These are phyloP conservation scores for Cystoderma amianthinum DNA, from an alignment of 768 basidiomycete species.

Conservation along the genomic window DNA sequence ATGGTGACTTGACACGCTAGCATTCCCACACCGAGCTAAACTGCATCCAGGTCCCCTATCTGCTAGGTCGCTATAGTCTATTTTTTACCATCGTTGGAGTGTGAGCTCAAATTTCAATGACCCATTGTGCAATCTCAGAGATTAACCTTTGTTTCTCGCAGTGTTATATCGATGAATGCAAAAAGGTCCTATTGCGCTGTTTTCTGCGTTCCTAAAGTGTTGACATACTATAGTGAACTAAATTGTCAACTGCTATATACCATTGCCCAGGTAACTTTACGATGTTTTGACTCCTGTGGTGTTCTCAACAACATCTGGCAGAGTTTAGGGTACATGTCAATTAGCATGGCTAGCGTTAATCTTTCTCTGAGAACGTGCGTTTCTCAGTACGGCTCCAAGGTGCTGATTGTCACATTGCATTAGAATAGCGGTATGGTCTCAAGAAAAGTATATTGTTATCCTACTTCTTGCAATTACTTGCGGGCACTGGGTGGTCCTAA, in stretches of 20 bases:
- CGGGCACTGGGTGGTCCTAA: conserved; percentile 65
- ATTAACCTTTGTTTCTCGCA: conserved; percentile 15
- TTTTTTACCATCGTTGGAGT: conserved; percentile 64
- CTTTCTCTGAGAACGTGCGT: conserved; percentile 62
- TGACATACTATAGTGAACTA: conserved; percentile 27
- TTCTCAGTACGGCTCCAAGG: neutral
- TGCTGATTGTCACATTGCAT: neutral
- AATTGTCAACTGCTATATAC: conserved; percentile 67
- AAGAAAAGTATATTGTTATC: conserved; percentile 42
- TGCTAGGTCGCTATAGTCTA: conserved; percentile 59
- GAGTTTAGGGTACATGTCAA: conserved; percentile 63
- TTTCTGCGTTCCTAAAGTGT: neutral
- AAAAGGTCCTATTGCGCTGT: conserved; percentile 25
- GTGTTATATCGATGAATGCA: conserved; percentile 53
- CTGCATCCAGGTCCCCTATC: conserved; percentile 51
- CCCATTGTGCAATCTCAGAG: neutral
- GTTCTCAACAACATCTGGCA: conserved; percentile 15
- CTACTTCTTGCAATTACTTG: conserved; percentile 52
- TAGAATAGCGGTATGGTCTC: conserved; percentile 69
- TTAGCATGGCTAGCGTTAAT: conserved; percentile 68
- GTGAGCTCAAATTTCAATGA: conserved; percentile 32
- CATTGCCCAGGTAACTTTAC: conserved; percentile 42
- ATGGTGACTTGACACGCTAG: conserved; percentile 33
- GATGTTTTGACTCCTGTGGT: conserved; percentile 1
- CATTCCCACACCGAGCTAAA: neutral